These are phyloP conservation scores for Amanita polypyramis DNA, from an alignment of 768 basidiomycete genomes.

Conservation along the genomic window DNA sequence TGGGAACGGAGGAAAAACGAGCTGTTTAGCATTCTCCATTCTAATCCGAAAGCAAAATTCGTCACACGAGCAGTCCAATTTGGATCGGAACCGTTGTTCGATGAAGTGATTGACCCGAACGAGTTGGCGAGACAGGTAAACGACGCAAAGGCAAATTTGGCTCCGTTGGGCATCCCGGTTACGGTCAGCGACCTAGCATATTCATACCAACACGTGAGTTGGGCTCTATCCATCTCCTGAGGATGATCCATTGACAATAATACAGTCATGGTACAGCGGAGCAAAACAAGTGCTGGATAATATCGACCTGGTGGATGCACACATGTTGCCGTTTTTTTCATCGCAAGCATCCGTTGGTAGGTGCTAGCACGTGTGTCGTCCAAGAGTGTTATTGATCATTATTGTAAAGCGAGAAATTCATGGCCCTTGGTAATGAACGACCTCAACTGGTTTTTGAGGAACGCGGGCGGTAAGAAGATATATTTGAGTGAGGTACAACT, in stretches of 20 bases:
- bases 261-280: slow-evolving; percentile 33
- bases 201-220: slow-evolving; percentile 35
- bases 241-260: not conserved
- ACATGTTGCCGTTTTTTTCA: slow-evolving; percentile 66
- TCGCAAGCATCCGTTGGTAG: slow-evolving; percentile 43
- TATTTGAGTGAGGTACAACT: slow-evolving; percentile 55
- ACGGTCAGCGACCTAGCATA: slow-evolving; percentile 61
- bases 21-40: slow-evolving; percentile 40
- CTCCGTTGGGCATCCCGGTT: slow-evolving; percentile 48
- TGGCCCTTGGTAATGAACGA: slow-evolving; percentile 55
- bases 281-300: slow-evolving; percentile 46
- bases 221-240: not conserved
- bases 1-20: slow-evolving; percentile 46
- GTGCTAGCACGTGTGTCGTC: slow-evolving; percentile 4
- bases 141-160: slow-evolving; percentile 36
- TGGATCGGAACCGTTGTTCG: slow-evolving; percentile 62
- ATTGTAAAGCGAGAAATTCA: slow-evolving; percentile 34
- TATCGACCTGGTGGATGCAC: slow-evolving; percentile 54
- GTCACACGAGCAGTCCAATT: slow-evolving; percentile 60
- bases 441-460: slow-evolving; percentile 56
- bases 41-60: slow-evolving; percentile 52
- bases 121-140: slow-evolving; percentile 42
- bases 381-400: not conserved
- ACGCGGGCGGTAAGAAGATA: slow-evolving; percentile 63
- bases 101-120: slow-evolving; percentile 37